Evolutionary conservation across 257 asterid genomes (phyloP), one percentile per base, ranked within the genome.

Genomic region (Nicotiana paniculata): DNA sequence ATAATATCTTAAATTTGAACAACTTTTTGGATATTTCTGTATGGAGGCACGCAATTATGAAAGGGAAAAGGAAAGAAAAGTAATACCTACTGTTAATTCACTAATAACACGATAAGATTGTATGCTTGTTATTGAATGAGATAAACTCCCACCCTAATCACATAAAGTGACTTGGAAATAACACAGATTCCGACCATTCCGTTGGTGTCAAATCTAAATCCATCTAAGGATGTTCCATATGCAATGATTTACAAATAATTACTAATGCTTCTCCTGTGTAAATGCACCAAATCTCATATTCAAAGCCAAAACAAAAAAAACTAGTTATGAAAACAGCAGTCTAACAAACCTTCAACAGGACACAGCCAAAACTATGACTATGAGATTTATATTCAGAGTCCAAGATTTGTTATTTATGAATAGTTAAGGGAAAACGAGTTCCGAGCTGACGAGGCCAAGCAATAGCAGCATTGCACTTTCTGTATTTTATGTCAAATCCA

Each of bases 41-140:
- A 61, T 74, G 43, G 63, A 74, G 78, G 51, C 78, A 72, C 46
- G 21, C 37, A 72, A 51, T 26, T 51, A 75, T 51, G 58, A 13
- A 53, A 11, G 18, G 58, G 51, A 43, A 43, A 43, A 43, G 11
- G 51, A 43, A 43, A 43, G 12, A 43, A 43, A 43, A 43, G 51
- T 43, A 43, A 43, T 0, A 0, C 51, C 51, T 43, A 43, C 3
- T 43, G 51, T 43, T 76, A 80, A 76, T 85, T 86, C 85, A 85
- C 89, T 85, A 85, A 88, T 85, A 81, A 86, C 46, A 39, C 12
- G 90, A 87, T 89, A 88, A 83, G 83, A 39, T 81, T 89, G 88
- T 90, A 89, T 84, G 85, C 82, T 84, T 83, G 85, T 72, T 55
- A 81, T 83, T 69, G 80, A 84, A 81, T 51, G 63, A 33, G 81